Percentiles rank a stretch among this genome's conserved stretches.
phyloP scores from a whole-genome alignment of 2,329 filamentous ascomycete genomes.

The Aspergillus floridensis region DNA sequence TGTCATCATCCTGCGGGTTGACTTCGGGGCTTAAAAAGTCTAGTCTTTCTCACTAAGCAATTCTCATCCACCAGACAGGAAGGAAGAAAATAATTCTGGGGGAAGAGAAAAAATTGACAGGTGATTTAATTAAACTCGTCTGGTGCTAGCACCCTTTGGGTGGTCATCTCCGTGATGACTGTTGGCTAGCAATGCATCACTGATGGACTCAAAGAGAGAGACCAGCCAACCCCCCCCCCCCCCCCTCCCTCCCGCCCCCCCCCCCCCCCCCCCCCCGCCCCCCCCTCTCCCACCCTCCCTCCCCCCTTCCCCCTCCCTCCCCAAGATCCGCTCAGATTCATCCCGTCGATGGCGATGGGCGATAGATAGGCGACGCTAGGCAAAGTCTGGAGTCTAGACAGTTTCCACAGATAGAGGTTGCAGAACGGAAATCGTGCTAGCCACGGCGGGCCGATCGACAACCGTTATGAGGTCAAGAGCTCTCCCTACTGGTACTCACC shows the following conservation, averaged over 20 bases:
- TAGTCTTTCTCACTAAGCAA: background rate
- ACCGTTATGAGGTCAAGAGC: slow-evolving; percentile 11
- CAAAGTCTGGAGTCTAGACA: background rate
- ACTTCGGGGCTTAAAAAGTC: background rate
- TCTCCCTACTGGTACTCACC: background rate
- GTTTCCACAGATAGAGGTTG: background rate
- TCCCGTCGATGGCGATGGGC: slow-evolving; percentile 5
- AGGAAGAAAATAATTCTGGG: background rate
- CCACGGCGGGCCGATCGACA: slow-evolving; percentile 10
- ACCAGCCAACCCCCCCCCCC: background rate
- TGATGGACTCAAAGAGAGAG: slow-evolving; percentile 1
- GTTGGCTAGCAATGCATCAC: background rate
- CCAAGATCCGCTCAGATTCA: slow-evolving; percentile 8
- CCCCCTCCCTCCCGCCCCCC: background rate
- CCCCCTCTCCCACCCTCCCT: background rate
- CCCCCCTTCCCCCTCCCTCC: background rate
- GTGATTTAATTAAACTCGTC: slow-evolving; percentile 4
- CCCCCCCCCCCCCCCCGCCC: background rate
- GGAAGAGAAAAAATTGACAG: background rate
- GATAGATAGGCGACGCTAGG: slow-evolving; percentile 2
- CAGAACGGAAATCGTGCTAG: background rate
- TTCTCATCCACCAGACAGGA: background rate
- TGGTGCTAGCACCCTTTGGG: slow-evolving; percentile 11
- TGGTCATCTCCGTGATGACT: slow-evolving; percentile 14
- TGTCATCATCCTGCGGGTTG: background rate